phyloP scores from a whole-genome alignment of 345 rosid species.

The Luvunga scandens region DNA sequence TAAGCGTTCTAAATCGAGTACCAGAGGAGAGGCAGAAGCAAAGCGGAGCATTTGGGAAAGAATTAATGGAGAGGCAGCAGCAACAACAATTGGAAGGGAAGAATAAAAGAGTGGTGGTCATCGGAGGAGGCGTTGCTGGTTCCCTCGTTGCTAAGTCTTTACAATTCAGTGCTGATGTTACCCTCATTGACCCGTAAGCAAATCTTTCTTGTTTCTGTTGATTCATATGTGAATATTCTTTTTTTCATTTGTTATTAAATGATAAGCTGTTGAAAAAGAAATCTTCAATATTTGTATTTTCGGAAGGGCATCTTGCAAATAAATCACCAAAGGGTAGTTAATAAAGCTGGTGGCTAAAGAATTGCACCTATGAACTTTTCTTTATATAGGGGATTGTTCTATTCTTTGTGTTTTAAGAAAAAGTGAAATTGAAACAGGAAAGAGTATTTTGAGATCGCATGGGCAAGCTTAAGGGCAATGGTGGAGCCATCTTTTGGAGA shows the following conservation, averaged over 20 bases:
- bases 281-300: too few species aligned
- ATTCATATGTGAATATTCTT: not conserved
- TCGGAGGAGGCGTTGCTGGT: slow-evolving; percentile 71
- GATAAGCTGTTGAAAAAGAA: too few species aligned
- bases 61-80: not conserved
- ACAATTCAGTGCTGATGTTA: slow-evolving; percentile 56
- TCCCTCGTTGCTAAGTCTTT: slow-evolving; percentile 49
- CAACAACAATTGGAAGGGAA: slow-evolving; percentile 18
- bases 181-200: slow-evolving; percentile 69
- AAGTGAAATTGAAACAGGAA: slow-evolving; percentile 50
- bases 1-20: not conserved
- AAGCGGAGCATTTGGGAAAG: not conserved
- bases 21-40: not conserved
- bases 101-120: slow-evolving; percentile 40
- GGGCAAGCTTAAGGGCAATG: slow-evolving; percentile 80
- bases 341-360: not conserved
- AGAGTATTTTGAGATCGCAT: slow-evolving; percentile 85
- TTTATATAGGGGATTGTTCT: not conserved
- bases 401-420: not conserved
- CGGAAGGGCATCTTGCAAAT: too few species aligned
- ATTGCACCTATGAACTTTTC: not conserved
- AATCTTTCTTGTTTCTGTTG: not conserved
- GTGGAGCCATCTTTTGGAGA: slow-evolving; percentile 81
- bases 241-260: not conserved
- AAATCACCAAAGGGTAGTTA: too few species aligned